phyloP scores from a whole-genome alignment of 139 green algal genomes.

The Haematococcus lacustris region DNA sequence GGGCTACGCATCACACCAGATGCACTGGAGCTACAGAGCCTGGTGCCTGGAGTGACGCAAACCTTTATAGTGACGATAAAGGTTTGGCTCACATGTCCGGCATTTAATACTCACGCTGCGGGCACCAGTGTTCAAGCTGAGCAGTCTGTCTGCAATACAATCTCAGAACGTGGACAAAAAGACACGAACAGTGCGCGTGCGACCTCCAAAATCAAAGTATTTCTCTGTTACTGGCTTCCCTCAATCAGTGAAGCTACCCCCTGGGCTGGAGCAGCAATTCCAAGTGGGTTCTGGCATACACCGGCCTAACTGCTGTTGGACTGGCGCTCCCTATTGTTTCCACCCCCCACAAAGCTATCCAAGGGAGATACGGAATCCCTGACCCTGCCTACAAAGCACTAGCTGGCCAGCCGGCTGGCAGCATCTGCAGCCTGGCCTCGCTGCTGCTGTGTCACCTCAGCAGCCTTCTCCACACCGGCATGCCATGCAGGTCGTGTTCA shows the following conservation, averaged over 20 bases:
- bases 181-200: slow-evolving; percentile 17
- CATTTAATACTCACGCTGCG: neutral
- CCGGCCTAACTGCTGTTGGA: neutral
- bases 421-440: neutral
- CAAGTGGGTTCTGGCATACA: slow-evolving; percentile 14
- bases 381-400: no score
- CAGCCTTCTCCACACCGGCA: no score
- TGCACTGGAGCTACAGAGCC: slow-evolving; percentile 9
- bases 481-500: slow-evolving; percentile 23
- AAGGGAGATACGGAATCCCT: no score
- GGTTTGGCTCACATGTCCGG: slow-evolving; percentile 9
- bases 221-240: slow-evolving; percentile 27
- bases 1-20: slow-evolving; percentile 15
- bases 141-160: neutral
- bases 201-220: slow-evolving; percentile 31
- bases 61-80: slow-evolving; percentile 21
- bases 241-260: slow-evolving; percentile 15
- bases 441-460: neutral
- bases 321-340: neutral
- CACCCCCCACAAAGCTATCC: no score
- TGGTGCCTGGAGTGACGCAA: slow-evolving; percentile 8
- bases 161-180: slow-evolving; percentile 25
- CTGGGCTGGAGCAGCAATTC: slow-evolving; percentile 28
- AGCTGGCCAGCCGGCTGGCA: no score
- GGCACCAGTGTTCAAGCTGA: neutral